These are phyloP conservation scores for Dinochytrium kinnereticum DNA, from an alignment of 371 early-diverging fungal genomes.

Conservation along the genomic window DNA sequence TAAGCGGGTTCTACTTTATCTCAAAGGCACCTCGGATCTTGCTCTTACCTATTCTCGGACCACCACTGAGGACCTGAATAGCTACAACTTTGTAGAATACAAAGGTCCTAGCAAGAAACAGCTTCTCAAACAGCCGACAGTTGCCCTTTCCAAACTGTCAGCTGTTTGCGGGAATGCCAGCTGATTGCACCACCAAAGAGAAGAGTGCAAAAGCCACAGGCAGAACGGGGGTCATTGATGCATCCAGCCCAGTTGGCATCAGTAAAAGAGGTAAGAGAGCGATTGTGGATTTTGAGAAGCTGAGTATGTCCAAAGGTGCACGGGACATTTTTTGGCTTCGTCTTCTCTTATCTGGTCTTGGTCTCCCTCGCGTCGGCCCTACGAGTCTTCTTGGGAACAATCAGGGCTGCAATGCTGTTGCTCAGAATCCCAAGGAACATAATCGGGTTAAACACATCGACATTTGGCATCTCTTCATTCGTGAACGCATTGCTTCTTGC, in stretches of 20 bases:
- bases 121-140: slow-evolving; percentile 12
- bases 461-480: not conserved
- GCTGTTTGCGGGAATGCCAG: no score
- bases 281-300: slow-evolving; percentile 18
- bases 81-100: no score
- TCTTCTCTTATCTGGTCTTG: not conserved
- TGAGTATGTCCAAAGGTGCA: not conserved
- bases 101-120: no score
- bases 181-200: no score
- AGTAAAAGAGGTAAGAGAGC: no score
- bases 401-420: not conserved
- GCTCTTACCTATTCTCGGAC: not conserved
- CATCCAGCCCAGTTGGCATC: no score
- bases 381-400: not conserved
- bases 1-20: not conserved
- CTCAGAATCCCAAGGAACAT: not conserved
- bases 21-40: not conserved
- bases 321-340: slow-evolving; percentile 22
- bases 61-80: no score
- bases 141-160: slow-evolving; percentile 18
- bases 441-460: not conserved
- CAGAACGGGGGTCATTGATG: no score
- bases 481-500: not conserved
- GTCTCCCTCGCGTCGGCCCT: not conserved
- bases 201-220: no score